These are phyloP conservation scores for Blyttiomyces sp. DNA, from an alignment of 371 early-diverging fungal species.

Conservation along the genomic window DNA sequence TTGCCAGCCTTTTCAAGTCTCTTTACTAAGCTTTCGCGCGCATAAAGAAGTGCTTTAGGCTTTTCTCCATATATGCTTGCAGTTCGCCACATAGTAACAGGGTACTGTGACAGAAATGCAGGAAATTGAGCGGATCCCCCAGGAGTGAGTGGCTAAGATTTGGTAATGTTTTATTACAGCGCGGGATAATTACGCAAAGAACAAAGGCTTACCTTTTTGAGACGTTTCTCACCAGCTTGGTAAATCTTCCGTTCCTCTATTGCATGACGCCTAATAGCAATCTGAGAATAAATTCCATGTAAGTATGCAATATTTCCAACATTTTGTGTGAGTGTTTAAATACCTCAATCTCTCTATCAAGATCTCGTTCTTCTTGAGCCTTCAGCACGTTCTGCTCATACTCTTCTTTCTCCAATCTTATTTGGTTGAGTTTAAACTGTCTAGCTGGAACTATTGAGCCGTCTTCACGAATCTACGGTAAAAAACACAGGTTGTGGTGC, in stretches of 20 bases:
- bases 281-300: conserved; percentile 14
- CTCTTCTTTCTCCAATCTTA: conserved; percentile 32
- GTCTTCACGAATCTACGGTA: conserved; percentile 32
- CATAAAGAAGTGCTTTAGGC: no score
- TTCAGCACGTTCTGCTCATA: conserved; percentile 27
- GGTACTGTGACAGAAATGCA: conserved; percentile 35
- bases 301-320: neutral
- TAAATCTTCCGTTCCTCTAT: conserved; percentile 19
- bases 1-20: no score
- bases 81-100: conserved; percentile 42
- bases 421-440: conserved; percentile 43
- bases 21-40: no score
- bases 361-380: conserved; percentile 33
- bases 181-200: neutral
- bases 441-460: conserved; percentile 36
- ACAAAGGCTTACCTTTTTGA: conserved; percentile 9
- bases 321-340: neutral
- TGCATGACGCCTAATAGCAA: conserved; percentile 33
- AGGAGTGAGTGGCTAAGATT: neutral
- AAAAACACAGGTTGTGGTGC: neutral
- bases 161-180: neutral
- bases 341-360: conserved; percentile 47
- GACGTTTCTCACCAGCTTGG: conserved; percentile 15
- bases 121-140: conserved; percentile 9
- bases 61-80: conserved; percentile 38